phyloP scores from a whole-genome alignment of 495 filamentous ascomycete genomes.

The Neurospora cerealis region DNA sequence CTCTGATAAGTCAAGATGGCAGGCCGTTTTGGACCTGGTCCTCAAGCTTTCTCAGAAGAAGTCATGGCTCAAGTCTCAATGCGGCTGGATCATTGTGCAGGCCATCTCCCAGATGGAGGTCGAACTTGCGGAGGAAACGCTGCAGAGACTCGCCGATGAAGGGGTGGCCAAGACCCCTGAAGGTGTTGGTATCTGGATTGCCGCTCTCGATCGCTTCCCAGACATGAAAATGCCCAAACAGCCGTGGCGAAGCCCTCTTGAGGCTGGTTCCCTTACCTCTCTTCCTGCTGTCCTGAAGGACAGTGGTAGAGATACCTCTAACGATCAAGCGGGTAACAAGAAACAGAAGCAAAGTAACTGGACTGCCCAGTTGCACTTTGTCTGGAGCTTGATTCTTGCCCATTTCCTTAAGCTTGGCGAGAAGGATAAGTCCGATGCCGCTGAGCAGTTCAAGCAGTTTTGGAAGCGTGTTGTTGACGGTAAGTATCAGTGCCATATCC shows the following conservation, averaged over 20 bases:
- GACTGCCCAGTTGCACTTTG: slow-evolving; percentile 75
- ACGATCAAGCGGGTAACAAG: slow-evolving; percentile 31
- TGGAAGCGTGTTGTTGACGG: slow-evolving; percentile 87
- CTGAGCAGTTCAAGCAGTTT: slow-evolving; percentile 58
- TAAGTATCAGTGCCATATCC: slow-evolving; percentile 32
- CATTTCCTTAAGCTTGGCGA: slow-evolving; percentile 33
- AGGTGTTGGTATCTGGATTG: slow-evolving; percentile 82
- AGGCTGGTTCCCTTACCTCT: slow-evolving; percentile 45
- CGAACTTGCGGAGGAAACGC: slow-evolving; percentile 46
- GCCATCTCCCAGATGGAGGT: slow-evolving; percentile 39
- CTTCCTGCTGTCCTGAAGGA: slow-evolving; percentile 75
- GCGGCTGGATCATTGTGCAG: slow-evolving; percentile 59
- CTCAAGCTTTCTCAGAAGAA: slow-evolving; percentile 54
- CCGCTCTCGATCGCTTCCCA: slow-evolving; percentile 52
- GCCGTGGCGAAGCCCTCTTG: slow-evolving; percentile 72
- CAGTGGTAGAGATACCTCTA: slow-evolving; percentile 45
- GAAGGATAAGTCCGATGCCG: slow-evolving; percentile 11
- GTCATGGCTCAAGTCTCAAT: slow-evolving; percentile 82
- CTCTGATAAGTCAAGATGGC: slow-evolving; percentile 47
- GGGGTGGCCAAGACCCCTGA: slow-evolving; percentile 70
- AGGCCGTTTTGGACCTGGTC: slow-evolving; percentile 47
- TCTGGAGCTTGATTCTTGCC: slow-evolving; percentile 68
- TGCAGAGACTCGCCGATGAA: slow-evolving; percentile 50
- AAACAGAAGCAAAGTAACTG: slow-evolving; percentile 49
- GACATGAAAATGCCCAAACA: slow-evolving; percentile 52